Evolutionary conservation across 441 rosid genomes (phyloP).

Genomic region (Mallotus repandus): DNA sequence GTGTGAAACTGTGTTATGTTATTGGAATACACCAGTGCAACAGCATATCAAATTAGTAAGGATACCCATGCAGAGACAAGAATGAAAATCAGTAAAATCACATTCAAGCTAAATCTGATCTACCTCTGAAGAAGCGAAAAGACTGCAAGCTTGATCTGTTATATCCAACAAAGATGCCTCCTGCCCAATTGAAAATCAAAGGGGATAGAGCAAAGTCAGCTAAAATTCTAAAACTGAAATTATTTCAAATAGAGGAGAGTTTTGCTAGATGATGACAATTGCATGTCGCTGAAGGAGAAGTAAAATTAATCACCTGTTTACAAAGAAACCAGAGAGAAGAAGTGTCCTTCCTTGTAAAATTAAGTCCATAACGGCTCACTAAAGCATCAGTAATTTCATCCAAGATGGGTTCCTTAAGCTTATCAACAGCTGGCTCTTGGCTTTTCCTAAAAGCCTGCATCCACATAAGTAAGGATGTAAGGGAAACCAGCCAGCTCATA

Average conservation of each 20-base stretch:
- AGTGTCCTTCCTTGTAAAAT: conserved; percentile 67
- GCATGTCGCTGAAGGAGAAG: not conserved
- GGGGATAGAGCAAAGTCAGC: not conserved
- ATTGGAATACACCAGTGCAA: too few relatives aligned
- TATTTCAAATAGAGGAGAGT: not conserved
- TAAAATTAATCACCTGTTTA: conserved; percentile 61
- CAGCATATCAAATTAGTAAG: too few relatives aligned
- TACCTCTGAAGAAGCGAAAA: conserved; percentile 82
- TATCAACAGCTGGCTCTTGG: conserved; percentile 65
- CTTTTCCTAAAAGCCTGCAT: conserved; percentile 56
- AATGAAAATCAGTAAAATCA: not conserved
- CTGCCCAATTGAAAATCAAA: conserved; percentile 39
- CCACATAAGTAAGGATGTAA: conserved; percentile 9
- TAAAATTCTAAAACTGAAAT: conserved; percentile 5
- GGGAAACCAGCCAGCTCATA: not conserved
- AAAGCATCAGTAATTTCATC: conserved; percentile 65
- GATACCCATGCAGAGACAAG: too few relatives aligned
- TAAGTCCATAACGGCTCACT: conserved; percentile 50
- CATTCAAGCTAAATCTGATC: not conserved
- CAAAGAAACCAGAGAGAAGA: conserved; percentile 95
- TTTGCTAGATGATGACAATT: not conserved
- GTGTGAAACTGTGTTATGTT: too few relatives aligned
- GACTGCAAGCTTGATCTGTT: conserved; percentile 84
- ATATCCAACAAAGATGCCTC: conserved; percentile 87
- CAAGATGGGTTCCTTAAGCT: conserved; percentile 81